Conservation (phyloP, 495 filamentous ascomycete genomes). For the Daldinia bambusicola region DNA sequence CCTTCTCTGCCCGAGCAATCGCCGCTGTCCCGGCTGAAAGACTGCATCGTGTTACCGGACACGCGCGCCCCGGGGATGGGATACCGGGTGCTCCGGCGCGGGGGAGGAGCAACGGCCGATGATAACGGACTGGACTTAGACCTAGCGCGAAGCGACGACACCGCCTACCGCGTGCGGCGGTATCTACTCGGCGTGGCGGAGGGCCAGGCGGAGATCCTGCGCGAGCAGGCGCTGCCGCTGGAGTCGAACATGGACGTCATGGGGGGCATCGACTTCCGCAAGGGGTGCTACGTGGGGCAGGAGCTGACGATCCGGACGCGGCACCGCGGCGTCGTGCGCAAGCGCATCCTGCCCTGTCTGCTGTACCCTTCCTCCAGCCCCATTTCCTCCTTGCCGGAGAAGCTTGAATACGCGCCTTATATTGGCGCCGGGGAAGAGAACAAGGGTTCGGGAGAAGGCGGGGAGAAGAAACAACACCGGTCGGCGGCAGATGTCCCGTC, state of each 20-base stretch:
- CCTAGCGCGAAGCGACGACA: slow-evolving; percentile 45
- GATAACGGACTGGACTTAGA: slow-evolving; percentile 31
- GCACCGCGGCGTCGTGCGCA: slow-evolving; percentile 91
- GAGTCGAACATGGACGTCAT: slow-evolving; percentile 87
- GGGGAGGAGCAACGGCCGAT: slow-evolving; percentile 23
- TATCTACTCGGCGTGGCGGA: slow-evolving; percentile 84
- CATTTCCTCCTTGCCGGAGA: slow-evolving; percentile 10
- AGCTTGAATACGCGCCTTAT: slow-evolving; percentile 5
- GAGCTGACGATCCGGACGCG: slow-evolving; percentile 94
- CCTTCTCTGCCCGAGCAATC: not conserved
- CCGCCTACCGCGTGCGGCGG: slow-evolving; percentile 72
- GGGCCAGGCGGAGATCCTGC: slow-evolving; percentile 78
- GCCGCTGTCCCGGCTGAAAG: not conserved
- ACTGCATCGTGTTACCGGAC: slow-evolving; percentile 64
- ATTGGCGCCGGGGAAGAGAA: slow-evolving; percentile 12
- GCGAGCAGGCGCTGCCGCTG: slow-evolving; percentile 75
- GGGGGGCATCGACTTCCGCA: slow-evolving; percentile 86
- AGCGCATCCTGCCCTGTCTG: slow-evolving; percentile 85
- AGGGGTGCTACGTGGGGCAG: slow-evolving; percentile 97
- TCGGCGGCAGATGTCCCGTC: slow-evolving; percentile 45
- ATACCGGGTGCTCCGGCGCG: slow-evolving; percentile 63
- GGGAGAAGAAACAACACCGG: not conserved
- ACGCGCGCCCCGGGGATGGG: slow-evolving; percentile 76
- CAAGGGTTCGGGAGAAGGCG: not conserved
- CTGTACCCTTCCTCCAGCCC: slow-evolving; percentile 61